Base-by-base conservation (phyloP, 2,329 filamentous ascomycete species). In the Microdochium trichocladiopsis region DNA sequence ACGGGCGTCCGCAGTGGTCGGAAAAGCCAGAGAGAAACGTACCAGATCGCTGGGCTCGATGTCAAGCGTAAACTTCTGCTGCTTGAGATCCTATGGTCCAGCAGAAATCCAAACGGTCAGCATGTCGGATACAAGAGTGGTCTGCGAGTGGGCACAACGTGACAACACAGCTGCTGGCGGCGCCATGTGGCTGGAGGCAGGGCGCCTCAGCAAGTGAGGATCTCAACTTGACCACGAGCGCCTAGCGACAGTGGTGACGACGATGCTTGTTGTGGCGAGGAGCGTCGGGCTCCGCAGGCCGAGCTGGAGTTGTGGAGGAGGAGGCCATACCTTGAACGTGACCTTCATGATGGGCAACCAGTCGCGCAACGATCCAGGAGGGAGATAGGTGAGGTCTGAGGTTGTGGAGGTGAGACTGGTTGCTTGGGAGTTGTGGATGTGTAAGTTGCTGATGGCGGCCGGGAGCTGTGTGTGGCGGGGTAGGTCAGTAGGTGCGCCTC, bases 21-120 rank as follows among this genome's bases (percentile, higher is more conserved):
- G 21, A 8, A 5, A 12, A 16, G n/a, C 18, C 14, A 45, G 56
- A 68, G 66, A 68, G 64, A 60, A 64, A 70, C 87, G 65, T 86
- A 96, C 92, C 70, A 90, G 88, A 69, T 96, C 92, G 59, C 88
- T 86, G 58, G 92, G 90, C 72, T 97, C 92, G 66, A 91, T 90
- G 62, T 97, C 93, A 77, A 99, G 88, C 66, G 86, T 85, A 75
- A 99, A 99, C 79, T 96, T 96, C 72, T 96, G 89, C 74, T 97
- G 94, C 80, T 96, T 97, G 66, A 99, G 82, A 77, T 99, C 94
- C 92, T 96, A 60, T 52, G 54, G 51, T 56, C 50, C 33, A 37
- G 41, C n/a, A 6, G 18, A 22, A 18, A 18, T 45, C 41, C 16
- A 23, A 45, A 5, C 11, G 49, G 22, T 22, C 31, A 50, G 53